phyloP scores from a whole-genome alignment of 2,329 filamentous ascomycete genomes.

The Neonectria magnoliae region DNA sequence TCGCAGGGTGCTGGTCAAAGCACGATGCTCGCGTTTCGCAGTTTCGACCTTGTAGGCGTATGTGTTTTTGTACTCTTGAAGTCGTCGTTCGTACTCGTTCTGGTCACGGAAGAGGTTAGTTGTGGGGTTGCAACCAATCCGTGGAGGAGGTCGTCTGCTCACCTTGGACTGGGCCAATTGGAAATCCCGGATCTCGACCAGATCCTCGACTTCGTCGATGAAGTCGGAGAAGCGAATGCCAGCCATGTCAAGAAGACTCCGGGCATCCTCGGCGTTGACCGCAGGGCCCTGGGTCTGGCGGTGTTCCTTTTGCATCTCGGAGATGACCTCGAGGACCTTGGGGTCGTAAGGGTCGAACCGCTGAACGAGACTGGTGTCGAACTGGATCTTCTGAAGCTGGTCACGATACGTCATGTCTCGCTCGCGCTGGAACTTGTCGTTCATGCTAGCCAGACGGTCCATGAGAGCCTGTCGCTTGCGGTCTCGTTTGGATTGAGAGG shows the following conservation, averaged over 20 bases:
- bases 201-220: constrained; percentile 85
- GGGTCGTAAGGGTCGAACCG: constrained; percentile 83
- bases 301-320: constrained; percentile 67
- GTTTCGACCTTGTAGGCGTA: constrained; percentile 70
- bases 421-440: constrained; percentile 81
- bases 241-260: constrained; percentile 75
- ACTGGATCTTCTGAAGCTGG: constrained; percentile 90
- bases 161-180: constrained; percentile 85
- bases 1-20: constrained; percentile 68
- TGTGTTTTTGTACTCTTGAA: constrained; percentile 67
- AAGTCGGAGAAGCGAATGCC: constrained; percentile 88
- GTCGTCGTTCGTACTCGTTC: constrained; percentile 72
- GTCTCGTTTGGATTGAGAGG: constrained; percentile 82
- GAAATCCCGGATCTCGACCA: constrained; percentile 87
- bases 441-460: constrained; percentile 80
- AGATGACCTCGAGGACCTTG: constrained; percentile 77
- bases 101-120: constrained; percentile 45
- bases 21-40: constrained; percentile 68
- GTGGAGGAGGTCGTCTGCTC: constrained; percentile 47
- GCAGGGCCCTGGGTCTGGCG: constrained; percentile 56
- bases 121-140: constrained; percentile 7
- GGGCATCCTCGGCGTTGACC: constrained; percentile 53
- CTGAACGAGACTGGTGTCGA: constrained; percentile 87
- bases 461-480: constrained; percentile 85
- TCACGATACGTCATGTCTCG: constrained; percentile 87